Base-by-base conservation (phyloP, 805 yeast species). In the Starmerella tilneyi region DNA sequence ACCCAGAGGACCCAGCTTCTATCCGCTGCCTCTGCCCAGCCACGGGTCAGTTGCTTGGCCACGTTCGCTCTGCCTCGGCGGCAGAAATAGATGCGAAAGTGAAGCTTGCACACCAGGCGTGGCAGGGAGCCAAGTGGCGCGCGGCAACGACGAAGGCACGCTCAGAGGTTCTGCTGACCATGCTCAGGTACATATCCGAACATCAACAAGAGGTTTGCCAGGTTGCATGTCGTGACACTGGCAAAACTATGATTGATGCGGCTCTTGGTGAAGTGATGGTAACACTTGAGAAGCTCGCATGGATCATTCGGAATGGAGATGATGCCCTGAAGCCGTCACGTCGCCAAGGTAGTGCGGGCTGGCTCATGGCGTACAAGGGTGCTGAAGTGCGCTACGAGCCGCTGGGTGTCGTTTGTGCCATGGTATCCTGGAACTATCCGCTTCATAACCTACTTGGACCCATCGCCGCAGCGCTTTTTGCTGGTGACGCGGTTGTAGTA, bases 371-470 rank as follows among this genome's bases (percentile, higher is more conserved):
- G 42, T 85, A 89, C 70, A 92, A 92, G 62, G 81, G 81, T 45
- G 97, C 96, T 4, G 92, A 89, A 63, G 89, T 92, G 15, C 72
- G 94, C 51, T 92, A 92, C 62, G 94, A 88, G 62, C 97, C 98
- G 0, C 64, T 89, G 45, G 92, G 92, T 6, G 84, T 82, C 11
- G 89, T 89, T 21, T 74, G 94, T 7, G 94, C 97, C 0, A 69
- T 92, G 49, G 84, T 92, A 1, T 84, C 95, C 3, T 92, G 99
- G 99, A 92, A 92, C 60, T 92, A 92, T 61, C 98, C 99, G 0
- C 79, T 92, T 63, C 98, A 92, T 62, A 92, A 92, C 63, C 67
- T 88, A 42, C 65, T 92, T 71, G 96, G 96, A 3, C 98, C 98
- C 1, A 71, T 92, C 2, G 78, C 88, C 46, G 94, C 97, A 2